Evolutionary conservation across 2,329 filamentous ascomycete genomes (phyloP), one percentile per base, ranked within the genome.

Genomic region (Aureobasidium sp.): DNA sequence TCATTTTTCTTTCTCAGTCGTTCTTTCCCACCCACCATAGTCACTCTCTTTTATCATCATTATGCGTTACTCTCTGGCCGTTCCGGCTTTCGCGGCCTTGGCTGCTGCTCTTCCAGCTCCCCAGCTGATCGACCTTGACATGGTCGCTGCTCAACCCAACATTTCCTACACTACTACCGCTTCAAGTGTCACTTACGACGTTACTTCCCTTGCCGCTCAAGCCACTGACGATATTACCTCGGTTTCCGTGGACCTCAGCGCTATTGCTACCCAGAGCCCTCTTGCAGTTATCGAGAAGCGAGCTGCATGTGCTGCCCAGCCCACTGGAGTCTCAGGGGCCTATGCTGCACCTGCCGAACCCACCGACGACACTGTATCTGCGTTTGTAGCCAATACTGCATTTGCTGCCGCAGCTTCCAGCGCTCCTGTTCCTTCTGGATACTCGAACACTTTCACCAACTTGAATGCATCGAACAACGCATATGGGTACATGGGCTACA

Each of bases 101-200:
- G 65, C 64, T 11, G 54, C 52, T 47, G 66, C 65, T 16, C 45
- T 66, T 25, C 66, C 66, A 42, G 61, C 66, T 42, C 66, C 65
- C 27, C 64, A 65, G 37, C 59, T 63, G 11, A 66, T 66, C 34
- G 59, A 65, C 32, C 53, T 64, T 42, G 64, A 64, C 41, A 48
- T 66, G 49, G 63, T 60, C 58, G 42, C 67, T 39, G 66, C 68
- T 60, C 66, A 57, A 55, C 61, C 61, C 54, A 62, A 65, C 25
- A 52, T 55, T 9, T 61, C 54, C 21, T 60, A 59, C 36, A 55
- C 53, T 6, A 59, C 53, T 2, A 63, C 61, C 7, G 50, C 66
- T 25, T 48, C 49, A 30, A 66, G 65, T n/a, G 65, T 67, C 5
- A 63, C 66, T 32, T 64, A 67, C 53, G 59, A 66, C 3, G 59